phyloP scores from a whole-genome alignment of 805 yeast species.

The Wickerhamiella slavikovae region DNA sequence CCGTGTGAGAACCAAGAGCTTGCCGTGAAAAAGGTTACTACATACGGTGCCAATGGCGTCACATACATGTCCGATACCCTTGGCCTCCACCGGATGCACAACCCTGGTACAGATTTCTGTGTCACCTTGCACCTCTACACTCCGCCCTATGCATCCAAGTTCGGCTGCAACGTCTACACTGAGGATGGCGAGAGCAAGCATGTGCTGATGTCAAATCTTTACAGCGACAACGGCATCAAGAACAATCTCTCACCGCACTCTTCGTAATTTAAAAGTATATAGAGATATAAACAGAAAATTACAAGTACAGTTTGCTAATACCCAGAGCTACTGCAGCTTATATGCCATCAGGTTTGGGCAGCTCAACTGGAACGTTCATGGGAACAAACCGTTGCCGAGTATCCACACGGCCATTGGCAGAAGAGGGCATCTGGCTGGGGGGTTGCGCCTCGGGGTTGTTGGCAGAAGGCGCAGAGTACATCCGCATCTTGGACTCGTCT shows the following conservation, averaged over 20 bases:
- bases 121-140: conserved; percentile 54
- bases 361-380: too few species aligned
- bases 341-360: too few species aligned
- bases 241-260: background rate
- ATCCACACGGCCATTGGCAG: too few species aligned
- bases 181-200: conserved; percentile 29
- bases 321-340: too few species aligned
- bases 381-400: too few species aligned
- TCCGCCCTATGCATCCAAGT: conserved; percentile 51
- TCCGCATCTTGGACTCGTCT: too few species aligned
- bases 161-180: conserved; percentile 25
- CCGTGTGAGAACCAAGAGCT: conserved; percentile 10
- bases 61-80: conserved; percentile 45
- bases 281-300: too few species aligned
- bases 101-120: conserved; percentile 27
- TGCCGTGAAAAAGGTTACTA: conserved; percentile 13
- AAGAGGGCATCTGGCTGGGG: too few species aligned
- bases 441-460: too few species aligned
- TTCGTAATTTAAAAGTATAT: too few species aligned
- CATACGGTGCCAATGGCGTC: conserved; percentile 22
- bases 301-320: too few species aligned
- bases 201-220: conserved; percentile 37
- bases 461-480: too few species aligned
- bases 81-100: conserved; percentile 45
- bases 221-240: conserved; percentile 36